phyloP scores from a whole-genome alignment of 164 flowering plant species.

The Hamamelis virginiana region DNA sequence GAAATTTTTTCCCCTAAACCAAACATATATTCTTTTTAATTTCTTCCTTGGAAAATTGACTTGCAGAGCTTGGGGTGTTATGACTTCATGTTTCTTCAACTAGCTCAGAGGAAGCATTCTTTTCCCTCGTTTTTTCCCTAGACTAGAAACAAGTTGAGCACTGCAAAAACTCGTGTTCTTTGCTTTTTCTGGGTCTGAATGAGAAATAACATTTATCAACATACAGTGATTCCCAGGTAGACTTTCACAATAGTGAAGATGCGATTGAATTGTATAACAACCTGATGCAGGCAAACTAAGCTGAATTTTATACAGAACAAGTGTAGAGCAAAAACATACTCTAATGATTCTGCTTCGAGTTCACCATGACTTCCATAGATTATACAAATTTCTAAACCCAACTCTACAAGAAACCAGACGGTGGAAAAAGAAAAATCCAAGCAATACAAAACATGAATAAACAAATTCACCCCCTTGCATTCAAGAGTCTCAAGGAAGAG shows the following conservation, averaged over 20 bases:
- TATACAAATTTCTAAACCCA: constrained; percentile 26
- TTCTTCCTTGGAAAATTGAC: too few relatives aligned
- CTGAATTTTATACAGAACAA: constrained; percentile 16
- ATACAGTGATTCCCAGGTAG: not conserved
- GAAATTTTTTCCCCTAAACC: too few relatives aligned
- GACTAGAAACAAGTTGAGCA: too few relatives aligned
- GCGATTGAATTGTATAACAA: constrained; percentile 1
- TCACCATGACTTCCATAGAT: constrained; percentile 15
- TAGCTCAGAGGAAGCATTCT: too few relatives aligned
- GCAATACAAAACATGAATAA: constrained; percentile 30
- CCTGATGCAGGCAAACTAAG: constrained; percentile 12
- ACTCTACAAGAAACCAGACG: constrained; percentile 33
- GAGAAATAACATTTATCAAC: not conserved
- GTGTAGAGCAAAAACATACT: constrained; percentile 12
- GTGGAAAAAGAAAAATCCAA: not conserved
- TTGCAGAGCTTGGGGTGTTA: too few relatives aligned
- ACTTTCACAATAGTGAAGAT: not conserved
- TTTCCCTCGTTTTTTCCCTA: too few relatives aligned
- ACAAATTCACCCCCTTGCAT: constrained; percentile 30
- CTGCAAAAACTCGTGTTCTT: too few relatives aligned
- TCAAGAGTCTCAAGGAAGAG: constrained; percentile 10
- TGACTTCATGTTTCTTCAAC: too few relatives aligned
- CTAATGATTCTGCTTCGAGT: constrained; percentile 5
- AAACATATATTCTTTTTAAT: too few relatives aligned
- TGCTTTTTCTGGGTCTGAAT: too few relatives aligned